Conservation (phyloP, 371 early-diverging fungal genomes). For the Mucor velutinosus region DNA sequence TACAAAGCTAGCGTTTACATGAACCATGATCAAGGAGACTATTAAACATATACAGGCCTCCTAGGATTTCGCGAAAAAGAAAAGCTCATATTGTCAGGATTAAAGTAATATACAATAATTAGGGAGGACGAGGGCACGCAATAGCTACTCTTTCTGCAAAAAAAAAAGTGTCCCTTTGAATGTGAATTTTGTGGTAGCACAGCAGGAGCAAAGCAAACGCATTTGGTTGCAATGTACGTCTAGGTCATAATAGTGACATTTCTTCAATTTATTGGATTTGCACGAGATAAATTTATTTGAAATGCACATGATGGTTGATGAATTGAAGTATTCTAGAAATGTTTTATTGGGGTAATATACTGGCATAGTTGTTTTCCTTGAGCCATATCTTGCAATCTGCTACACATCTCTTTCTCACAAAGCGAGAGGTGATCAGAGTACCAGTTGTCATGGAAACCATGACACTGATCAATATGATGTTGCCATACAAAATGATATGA, state of each 20-base stretch:
- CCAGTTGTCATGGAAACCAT: slow-evolving; percentile 12
- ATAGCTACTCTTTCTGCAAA: neutral
- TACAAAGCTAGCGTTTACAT: neutral
- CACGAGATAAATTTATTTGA: neutral
- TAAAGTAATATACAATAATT: neutral
- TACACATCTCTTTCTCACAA: slow-evolving; percentile 3
- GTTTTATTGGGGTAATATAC: neutral
- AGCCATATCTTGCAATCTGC: neutral
- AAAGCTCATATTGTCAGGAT: neutral
- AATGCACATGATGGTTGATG: neutral
- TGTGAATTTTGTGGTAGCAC: neutral
- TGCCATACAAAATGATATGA: slow-evolving; percentile 34
- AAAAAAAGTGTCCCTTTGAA: neutral
- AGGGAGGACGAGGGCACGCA: neutral
- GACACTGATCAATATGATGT: slow-evolving; percentile 27
- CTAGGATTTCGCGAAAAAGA: neutral
- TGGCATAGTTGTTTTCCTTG: neutral
- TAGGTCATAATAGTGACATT: neutral
- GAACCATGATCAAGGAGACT: neutral
- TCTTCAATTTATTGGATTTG: neutral
- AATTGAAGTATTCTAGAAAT: neutral
- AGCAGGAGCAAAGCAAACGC: neutral
- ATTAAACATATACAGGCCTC: neutral
- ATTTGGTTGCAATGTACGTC: neutral
- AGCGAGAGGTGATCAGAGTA: neutral